Base-by-base conservation (phyloP, 306 rosid genomes). In the Chamaecrista fasciculata region DNA sequence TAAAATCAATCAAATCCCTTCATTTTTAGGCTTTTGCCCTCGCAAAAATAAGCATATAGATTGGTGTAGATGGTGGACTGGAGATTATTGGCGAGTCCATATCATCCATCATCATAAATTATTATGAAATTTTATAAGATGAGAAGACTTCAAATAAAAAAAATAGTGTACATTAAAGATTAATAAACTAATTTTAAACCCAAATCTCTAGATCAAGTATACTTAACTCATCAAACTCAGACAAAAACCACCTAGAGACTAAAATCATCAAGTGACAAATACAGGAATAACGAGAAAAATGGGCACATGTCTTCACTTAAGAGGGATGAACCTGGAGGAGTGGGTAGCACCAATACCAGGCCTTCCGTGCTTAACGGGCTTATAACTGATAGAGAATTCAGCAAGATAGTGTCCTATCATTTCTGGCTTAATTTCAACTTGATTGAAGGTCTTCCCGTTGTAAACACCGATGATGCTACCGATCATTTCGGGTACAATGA, bases 291-390 rank as follows among this genome's bases (percentile, higher is more conserved):
- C 11, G 2, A 49, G 15, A 36, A 23, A 57, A 62, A 49, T 42
- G 14, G 44, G 9, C 33, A 31, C 12, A 8, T 37, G 11, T 9
- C 48, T 51, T 73, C 75, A 78, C 59, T 78, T 78, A 19, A 78
- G 82, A 67, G 82, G 82, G 51, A 78, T 78, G 57, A 74, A 82
- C 69, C 82, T 66, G 0, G 70, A 73, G 6, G 79, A 71, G 69
- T 81, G 82, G 43, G 81, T 72, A 2, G 85, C 83, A 68, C 82
- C 74, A 40, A 81, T 69, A 57, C 85, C 85, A 2, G 77, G 83
- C 75, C 82, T 79, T 23, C 76, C 79, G 3, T 79, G 83, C 80
- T 71, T 76, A 26, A 72, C 81, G 0, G 70, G 79, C 74, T 72
- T 76, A 66, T 72, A 72, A 46, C 58, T 43, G 39, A 72, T 66